phyloP scores from a whole-genome alignment of 345 rosid genomes.

The Carallia brachiata region DNA sequence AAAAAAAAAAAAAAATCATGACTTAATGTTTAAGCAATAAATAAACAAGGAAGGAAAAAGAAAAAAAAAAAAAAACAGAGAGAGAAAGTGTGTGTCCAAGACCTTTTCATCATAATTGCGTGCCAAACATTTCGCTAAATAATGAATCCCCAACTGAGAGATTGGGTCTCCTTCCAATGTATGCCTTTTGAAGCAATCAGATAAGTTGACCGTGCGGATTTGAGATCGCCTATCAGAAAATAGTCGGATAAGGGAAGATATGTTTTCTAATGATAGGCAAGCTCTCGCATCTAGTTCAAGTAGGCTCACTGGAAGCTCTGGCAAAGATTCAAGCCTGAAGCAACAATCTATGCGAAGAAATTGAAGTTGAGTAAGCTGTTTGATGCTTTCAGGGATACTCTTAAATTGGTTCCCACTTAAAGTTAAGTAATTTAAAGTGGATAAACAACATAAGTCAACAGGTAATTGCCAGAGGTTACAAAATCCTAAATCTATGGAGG shows the following conservation, averaged over 20 bases:
- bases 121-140: neutral
- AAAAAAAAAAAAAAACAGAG: neutral
- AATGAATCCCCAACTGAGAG: neutral
- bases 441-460: neutral
- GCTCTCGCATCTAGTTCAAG: too few relatives aligned
- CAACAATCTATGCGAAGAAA: too few relatives aligned
- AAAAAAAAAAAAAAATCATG: too few relatives aligned
- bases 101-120: neutral
- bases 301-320: too few relatives aligned
- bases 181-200: slow-evolving; percentile 1
- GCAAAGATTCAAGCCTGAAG: too few relatives aligned
- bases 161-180: neutral
- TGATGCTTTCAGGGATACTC: slow-evolving; percentile 8
- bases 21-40: too few relatives aligned
- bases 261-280: too few relatives aligned
- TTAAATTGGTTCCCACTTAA: neutral
- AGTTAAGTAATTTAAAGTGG: neutral
- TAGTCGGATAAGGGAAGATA: neutral
- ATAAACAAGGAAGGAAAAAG: neutral
- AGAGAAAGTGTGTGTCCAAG: too few relatives aligned
- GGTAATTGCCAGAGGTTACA: neutral
- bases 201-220: neutral
- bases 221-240: neutral
- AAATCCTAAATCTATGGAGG: accelerated
- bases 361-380: neutral